A percentile compares a stretch with the other conserved stretches of the same genome.
These are phyloP conservation scores for Lagenaria siceraria DNA, from an alignment of 306 rosid genomes.

Conservation along the genomic window DNA sequence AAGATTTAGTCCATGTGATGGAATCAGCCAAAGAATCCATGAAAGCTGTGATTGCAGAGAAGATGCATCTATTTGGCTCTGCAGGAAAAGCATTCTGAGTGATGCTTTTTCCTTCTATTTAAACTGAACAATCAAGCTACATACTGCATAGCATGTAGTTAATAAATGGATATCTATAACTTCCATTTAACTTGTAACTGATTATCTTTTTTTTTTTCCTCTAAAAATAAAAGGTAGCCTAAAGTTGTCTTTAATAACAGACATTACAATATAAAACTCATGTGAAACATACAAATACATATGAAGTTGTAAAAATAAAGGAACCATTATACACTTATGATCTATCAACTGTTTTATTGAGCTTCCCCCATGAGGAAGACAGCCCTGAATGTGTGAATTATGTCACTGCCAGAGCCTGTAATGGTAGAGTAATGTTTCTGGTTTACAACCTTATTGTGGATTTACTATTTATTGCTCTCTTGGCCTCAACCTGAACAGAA, in stretches of 20 bases:
- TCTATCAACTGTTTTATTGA: not conserved
- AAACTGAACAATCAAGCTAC: not conserved
- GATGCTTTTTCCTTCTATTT: not conserved
- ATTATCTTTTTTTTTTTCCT: not conserved
- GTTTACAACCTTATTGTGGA: not conserved
- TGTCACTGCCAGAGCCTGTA: not conserved
- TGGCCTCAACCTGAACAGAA: slow-evolving; percentile 5
- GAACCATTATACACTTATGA: not conserved
- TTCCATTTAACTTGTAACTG: not conserved
- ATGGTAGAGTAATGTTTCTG: not conserved
- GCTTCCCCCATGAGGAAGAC: not conserved
- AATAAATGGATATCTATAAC: not conserved
- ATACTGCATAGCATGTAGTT: not conserved
- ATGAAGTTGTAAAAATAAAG: not conserved
- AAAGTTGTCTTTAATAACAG: not conserved
- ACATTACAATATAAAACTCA: not conserved
- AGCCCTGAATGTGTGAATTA: not conserved
- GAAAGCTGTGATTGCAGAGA: slow-evolving; percentile 80
- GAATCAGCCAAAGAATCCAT: slow-evolving; percentile 80
- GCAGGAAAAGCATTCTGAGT: slow-evolving; percentile 57
- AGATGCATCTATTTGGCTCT: slow-evolving; percentile 89
- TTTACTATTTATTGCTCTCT: slow-evolving; percentile 1
- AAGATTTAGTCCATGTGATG: slow-evolving; percentile 79
- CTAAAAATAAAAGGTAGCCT: not conserved
- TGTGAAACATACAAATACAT: not conserved